Evolutionary conservation across 768 basidiomycete species (phyloP).

Genomic region (Rickenella mellea): DNA sequence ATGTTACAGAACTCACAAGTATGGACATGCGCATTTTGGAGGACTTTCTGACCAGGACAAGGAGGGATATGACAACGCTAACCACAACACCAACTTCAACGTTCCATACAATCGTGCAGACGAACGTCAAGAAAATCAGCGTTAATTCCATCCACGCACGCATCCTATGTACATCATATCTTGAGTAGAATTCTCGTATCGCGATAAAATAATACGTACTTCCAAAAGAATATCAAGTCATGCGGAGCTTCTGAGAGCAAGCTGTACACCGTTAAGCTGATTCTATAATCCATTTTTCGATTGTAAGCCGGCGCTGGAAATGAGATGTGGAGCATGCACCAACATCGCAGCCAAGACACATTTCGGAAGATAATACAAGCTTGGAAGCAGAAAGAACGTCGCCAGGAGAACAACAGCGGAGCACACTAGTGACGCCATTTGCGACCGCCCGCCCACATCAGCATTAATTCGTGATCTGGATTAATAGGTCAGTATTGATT

Average conservation of each 20-base stretch:
- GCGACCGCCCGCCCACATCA: slow-evolving; percentile 80
- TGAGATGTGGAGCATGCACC: slow-evolving; percentile 18
- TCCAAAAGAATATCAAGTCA: slow-evolving; percentile 79
- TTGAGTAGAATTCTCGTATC: no score
- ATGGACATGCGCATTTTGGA: slow-evolving; percentile 88
- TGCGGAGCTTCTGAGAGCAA: slow-evolving; percentile 82
- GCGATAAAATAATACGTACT: slow-evolving; percentile 30
- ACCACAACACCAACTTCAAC: slow-evolving; percentile 91
- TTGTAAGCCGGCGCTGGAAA: background rate
- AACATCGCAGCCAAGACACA: slow-evolving; percentile 84
- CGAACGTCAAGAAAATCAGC: slow-evolving; percentile 83
- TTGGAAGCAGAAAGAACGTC: slow-evolving; percentile 84
- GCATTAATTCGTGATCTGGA: slow-evolving; percentile 76
- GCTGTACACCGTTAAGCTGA: slow-evolving; percentile 76
- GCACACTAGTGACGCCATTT: slow-evolving; percentile 80
- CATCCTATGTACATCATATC: slow-evolving; percentile 58
- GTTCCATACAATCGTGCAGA: slow-evolving; percentile 80
- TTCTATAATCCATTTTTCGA: slow-evolving; percentile 31
- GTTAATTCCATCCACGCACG: slow-evolving; percentile 86
- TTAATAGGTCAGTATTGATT: background rate
- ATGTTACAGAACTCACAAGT: slow-evolving; percentile 39
- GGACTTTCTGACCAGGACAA: slow-evolving; percentile 84
- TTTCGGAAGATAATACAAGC: slow-evolving; percentile 81
- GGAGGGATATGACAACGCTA: slow-evolving; percentile 76
- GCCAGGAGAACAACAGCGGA: slow-evolving; percentile 67